Evolutionary conservation across 805 yeast species (phyloP), one percentile per base, ranked within the genome.

Genomic region (Phaffomyces thermotolerans): DNA sequence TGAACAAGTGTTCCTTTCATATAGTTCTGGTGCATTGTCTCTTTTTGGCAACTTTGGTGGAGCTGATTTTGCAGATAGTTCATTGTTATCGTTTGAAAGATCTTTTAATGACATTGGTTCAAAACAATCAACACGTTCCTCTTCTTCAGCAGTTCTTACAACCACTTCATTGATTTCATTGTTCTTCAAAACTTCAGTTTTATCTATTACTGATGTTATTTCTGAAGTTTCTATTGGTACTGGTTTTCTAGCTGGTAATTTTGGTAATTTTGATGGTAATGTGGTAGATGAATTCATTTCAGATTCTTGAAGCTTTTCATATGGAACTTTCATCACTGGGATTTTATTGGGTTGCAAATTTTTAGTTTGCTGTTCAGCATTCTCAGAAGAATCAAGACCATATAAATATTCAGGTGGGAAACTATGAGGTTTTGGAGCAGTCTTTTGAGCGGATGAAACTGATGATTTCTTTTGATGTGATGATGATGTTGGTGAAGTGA

Each of bases 361-460:
- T n/a, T 49, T 33, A 3, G 33, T 40, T 18, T 17, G 7, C 25
- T 37, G 34, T 13, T 46, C 39, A 6, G 53, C 3, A 9, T 27
- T 27, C 9, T 27, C 29, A 27, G 10, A 12, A 27, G 13, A 37
- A 7, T 48, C 48, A 10, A 56, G 3, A 1, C 53, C 57, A 36
- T 44, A 50, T 38, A 58, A 15, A 40, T 44, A 56, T 34, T 57
- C 60, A 2, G 55, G 47, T 13, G 61, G 62, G 43, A 58, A 58
- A 5, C 52, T 44, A 27, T 56, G 62, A 0, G 62, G 51, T 25
- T 50, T 56, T 12, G 62, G 62, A 3, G 62, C 62, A 14, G 42
- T 34, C 27, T 48, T 54, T 5, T 42, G 44, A 2, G 18, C 17
- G 2, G 34, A 31, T 2, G 29, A 22, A 13, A 35, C 12, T 31